Evolutionary conservation across 371 early-diverging fungal species (phyloP).

Genomic region (Mucor velutinosus): DNA sequence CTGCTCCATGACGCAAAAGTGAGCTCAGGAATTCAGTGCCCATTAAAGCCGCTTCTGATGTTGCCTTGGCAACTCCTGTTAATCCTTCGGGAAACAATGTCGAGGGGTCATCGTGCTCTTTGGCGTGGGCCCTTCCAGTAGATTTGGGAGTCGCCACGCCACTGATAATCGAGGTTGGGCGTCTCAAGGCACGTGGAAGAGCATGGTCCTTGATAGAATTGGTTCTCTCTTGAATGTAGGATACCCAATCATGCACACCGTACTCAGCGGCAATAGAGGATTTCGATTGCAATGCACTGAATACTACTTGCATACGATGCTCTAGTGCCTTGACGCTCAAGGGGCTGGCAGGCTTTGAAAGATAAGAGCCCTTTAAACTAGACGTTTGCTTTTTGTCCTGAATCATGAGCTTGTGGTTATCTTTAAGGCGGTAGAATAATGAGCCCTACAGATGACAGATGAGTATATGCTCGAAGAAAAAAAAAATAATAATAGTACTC

Average conservation of each 20-base stretch:
- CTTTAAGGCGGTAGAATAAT: slow-evolving; percentile 24
- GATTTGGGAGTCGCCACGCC: slow-evolving; percentile 23
- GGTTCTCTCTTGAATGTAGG: slow-evolving; percentile 18
- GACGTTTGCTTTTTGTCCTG: not conserved
- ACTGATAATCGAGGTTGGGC: slow-evolving; percentile 10
- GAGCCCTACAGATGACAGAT: slow-evolving; percentile 15
- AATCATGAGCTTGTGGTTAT: slow-evolving; percentile 3
- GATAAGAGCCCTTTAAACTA: slow-evolving; percentile 12
- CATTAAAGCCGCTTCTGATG: not conserved
- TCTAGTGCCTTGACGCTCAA: slow-evolving; percentile 9
- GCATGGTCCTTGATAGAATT: not conserved
- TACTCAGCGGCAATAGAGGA: not conserved
- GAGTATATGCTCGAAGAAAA: not conserved
- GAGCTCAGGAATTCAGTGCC: not conserved
- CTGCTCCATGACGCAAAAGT: slow-evolving; percentile 1
- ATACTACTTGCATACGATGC: not conserved
- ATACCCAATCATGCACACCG: slow-evolving; percentile 16
- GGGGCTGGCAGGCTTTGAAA: not conserved
- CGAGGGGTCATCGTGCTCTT: not conserved
- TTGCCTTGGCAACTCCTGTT: slow-evolving; percentile 19
- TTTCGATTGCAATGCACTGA: slow-evolving; percentile 3
- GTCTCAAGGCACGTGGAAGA: slow-evolving; percentile 10
- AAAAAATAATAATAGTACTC: slow-evolving; percentile 1
- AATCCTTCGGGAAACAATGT: slow-evolving; percentile 15
- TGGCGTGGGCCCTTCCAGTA: not conserved